Conservation (phyloP, 2,329 filamentous ascomycete species). For the Neurospora sp. region DNA sequence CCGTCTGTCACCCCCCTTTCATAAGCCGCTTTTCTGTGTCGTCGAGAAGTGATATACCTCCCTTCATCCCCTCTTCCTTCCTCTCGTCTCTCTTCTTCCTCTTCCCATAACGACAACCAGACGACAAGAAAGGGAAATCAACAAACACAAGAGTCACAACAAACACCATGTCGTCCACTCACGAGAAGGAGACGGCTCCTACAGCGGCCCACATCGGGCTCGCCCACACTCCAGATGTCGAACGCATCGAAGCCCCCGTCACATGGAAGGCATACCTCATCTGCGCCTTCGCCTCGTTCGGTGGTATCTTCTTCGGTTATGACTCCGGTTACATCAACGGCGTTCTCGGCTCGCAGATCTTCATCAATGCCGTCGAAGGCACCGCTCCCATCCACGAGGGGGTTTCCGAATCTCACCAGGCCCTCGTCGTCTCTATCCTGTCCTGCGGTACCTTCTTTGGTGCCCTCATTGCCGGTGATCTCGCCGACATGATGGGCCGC, state of each 20-base stretch:
- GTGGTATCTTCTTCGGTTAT: slow-evolving; percentile 70
- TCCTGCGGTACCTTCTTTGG: slow-evolving; percentile 72
- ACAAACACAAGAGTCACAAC: neutral
- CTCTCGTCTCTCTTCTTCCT: neutral
- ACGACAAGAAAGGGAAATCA: neutral
- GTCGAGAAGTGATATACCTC: neutral
- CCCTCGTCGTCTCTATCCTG: slow-evolving; percentile 63
- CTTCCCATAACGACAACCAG: neutral
- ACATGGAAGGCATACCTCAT: slow-evolving; percentile 60
- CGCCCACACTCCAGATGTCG: slow-evolving; percentile 39
- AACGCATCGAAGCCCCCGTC: slow-evolving; percentile 56
- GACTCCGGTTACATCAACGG: slow-evolving; percentile 69
- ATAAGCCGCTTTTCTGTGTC: neutral
- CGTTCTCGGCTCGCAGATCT: slow-evolving; percentile 42
- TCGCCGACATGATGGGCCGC: slow-evolving; percentile 66
- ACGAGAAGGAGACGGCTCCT: slow-evolving; percentile 13
- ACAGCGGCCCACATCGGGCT: slow-evolving; percentile 18
- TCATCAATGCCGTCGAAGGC: slow-evolving; percentile 42
- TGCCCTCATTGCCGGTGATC: slow-evolving; percentile 65
- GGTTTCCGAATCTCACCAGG: slow-evolving; percentile 34
- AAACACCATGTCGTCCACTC: slow-evolving; percentile 11
- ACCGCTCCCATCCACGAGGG: slow-evolving; percentile 9
- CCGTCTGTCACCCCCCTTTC: neutral
- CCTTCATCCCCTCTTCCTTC: slow-evolving; percentile 1
- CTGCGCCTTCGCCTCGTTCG: slow-evolving; percentile 61